Evolutionary conservation across 2,329 filamentous ascomycete genomes (phyloP), one percentile per base, ranked within the genome.

Genomic region (Aspergillus sp.): DNA sequence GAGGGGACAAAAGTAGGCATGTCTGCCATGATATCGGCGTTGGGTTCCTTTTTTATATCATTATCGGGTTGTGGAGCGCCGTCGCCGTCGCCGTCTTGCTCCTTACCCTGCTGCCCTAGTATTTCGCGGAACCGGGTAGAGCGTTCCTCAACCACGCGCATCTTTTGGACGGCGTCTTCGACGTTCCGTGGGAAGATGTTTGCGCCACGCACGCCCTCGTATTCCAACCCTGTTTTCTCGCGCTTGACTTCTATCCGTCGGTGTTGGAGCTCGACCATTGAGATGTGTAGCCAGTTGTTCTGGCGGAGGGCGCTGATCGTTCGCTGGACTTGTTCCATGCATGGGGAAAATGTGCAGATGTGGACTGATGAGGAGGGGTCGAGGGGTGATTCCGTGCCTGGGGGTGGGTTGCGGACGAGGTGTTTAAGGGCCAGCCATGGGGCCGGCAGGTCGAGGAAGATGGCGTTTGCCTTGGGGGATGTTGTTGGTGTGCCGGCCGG

Each of bases 311-410:
- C 85, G 11, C 90, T 88, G 54, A 96, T 87, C 0, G 95, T 98
- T 56, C 87, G 86, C 53, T 90, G 91, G 21, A 96, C 93, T 78
- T 99, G 95, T 76, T 99, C 95, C 64, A 99, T 96, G 75, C 95
- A 99, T 0, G 95, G 95, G 1, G 90, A 96, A 77, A 99, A 99
- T 0, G 92, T 96, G 79, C 95, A 99, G 55, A 99, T 84, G 69
- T 95, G 84, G 1, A 88, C 85, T 5, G 89, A 83, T 43, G 84
- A 82, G n/a, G 82, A 81, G 0, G 90, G 86, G 64, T 95, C 88
- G 11, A 98, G 81, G 0, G 85, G 81, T 1, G 83, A 82, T 53
- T 70, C 64, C 0, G 63, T 61, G 4, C 72, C 72, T 4, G 70
- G 65, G 4, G 67, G 55, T 1, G 71, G 65, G 21, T 71, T 64